phyloP scores from a whole-genome alignment of 2,329 filamentous ascomycete species.

The Westerdykella ornata region DNA sequence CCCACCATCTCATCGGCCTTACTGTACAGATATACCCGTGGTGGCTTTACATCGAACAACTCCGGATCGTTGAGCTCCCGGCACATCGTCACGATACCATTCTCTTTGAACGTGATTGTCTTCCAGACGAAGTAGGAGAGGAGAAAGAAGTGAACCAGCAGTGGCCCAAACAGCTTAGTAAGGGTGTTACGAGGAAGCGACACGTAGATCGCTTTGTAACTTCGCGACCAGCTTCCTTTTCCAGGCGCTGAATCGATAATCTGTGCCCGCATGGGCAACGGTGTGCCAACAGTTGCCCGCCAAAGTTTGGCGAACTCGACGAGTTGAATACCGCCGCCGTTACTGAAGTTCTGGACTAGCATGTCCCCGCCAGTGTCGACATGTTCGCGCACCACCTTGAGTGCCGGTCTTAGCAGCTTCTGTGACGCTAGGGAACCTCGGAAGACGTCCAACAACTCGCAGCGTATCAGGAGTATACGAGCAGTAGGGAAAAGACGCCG shows the following conservation, averaged over 20 bases:
- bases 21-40: conserved; percentile 54
- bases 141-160: conserved; percentile 25
- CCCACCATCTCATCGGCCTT: conserved; percentile 52
- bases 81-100: conserved; percentile 23
- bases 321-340: conserved; percentile 33
- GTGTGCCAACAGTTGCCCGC: conserved; percentile 12
- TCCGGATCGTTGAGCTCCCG: conserved; percentile 25
- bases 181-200: conserved; percentile 22
- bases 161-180: conserved; percentile 22
- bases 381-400: conserved; percentile 22
- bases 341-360: conserved; percentile 33
- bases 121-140: conserved; percentile 16
- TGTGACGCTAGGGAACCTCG: conserved; percentile 12
- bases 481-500: conserved; percentile 26
- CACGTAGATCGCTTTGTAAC: conserved; percentile 24
- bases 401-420: conserved; percentile 18
- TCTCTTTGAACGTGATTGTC: conserved; percentile 14
- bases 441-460: conserved; percentile 28
- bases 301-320: conserved; percentile 30
- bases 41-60: conserved; percentile 30
- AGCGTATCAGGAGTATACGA: conserved; percentile 27
- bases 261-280: conserved; percentile 25
- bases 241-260: conserved; percentile 33
- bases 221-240: conserved; percentile 26
- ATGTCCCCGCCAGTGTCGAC: conserved; percentile 18